phyloP scores from a whole-genome alignment of 257 asterid genomes.

The Ajuga chamaepitys region DNA sequence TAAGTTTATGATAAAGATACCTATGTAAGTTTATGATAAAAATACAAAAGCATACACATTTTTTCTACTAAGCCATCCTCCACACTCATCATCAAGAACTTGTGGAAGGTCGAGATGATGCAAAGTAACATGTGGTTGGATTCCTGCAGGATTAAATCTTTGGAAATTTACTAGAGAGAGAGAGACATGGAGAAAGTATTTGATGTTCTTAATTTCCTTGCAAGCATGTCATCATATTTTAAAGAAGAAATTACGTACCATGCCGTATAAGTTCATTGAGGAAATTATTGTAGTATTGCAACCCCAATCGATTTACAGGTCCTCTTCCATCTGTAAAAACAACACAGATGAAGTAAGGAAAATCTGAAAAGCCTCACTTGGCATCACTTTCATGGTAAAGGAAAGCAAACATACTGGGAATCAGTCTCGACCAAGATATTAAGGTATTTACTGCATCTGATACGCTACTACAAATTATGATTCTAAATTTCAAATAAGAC shows the following conservation, averaged over 20 bases:
- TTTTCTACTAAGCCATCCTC: conserved; percentile 45
- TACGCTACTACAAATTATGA: conserved; percentile 32
- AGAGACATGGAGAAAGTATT: not conserved
- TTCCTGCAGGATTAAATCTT: conserved; percentile 19
- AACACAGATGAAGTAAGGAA: not conserved
- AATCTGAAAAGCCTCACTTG: not conserved
- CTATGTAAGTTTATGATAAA: not conserved
- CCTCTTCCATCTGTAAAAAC: conserved; percentile 33
- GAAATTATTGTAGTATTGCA: conserved; percentile 34
- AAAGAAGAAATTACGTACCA: conserved; percentile 15
- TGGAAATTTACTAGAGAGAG: no score
- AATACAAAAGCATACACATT: conserved; percentile 30
- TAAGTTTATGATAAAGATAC: not conserved
- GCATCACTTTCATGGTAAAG: no score
- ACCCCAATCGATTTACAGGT: conserved; percentile 31
- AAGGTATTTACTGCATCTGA: conserved; percentile 25
- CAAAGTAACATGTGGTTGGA: conserved; percentile 44
- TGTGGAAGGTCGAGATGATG: conserved; percentile 46
- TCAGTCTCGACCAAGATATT: conserved; percentile 38
- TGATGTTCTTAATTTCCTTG: not conserved
- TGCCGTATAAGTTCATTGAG: conserved; percentile 27
- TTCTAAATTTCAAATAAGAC: no score
- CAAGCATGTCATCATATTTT: not conserved
- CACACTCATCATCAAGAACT: conserved; percentile 44
- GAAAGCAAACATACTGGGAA: conserved; percentile 27